Base-by-base conservation (phyloP, 2,329 filamentous ascomycete genomes). In the Penicillium sp. region DNA sequence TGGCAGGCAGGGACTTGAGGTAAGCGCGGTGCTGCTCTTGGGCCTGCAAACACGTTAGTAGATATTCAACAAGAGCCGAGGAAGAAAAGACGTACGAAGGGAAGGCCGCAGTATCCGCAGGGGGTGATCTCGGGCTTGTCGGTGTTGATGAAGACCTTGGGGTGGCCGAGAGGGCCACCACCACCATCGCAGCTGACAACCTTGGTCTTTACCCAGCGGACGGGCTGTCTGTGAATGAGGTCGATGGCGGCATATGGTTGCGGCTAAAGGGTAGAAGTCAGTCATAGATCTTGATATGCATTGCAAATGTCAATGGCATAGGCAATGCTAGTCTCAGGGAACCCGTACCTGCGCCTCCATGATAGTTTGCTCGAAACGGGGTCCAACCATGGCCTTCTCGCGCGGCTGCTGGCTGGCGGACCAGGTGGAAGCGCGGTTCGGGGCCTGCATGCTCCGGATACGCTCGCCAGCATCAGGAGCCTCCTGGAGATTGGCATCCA, bases 321-420 rank as follows among this genome's bases (percentile, higher is more conserved):
- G 12, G 1, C n/a, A 47, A 13, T 49, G 14, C 7, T 22, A 34
- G 16, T 22, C 28, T 39, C 12, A 16, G 33, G 33, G 12, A 25
- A 41, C 37, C 66, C 82, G 60, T 77, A 96, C 92, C 88, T 99
- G 93, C 60, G 86, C 75, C 62, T 86, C 83, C 75, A 97, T 92
- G 65, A 95, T 89, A 29, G 89, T 97, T 82, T 97, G 92, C 79
- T 99, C 93, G 66, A 99, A 99, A 62, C 92, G 80, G 58, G 93
- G 93, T 35, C 93, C 93, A 35, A 84, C 83, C 92, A 99, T 99
- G 45, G 90, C 93, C 71, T 83, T 74, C 46, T 82, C 80, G 64
- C 92, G 80, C 33, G 89, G 83, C 72, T 83, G 82, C 79, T 99
- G 93, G 75, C 83, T 95, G 66, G 82, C 76, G 54, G 89, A 89